A percentile compares a stretch with the other conserved stretches of the same genome.
These are phyloP conservation scores for Lactarius akahatsu DNA, from an alignment of 768 basidiomycete genomes.

Conservation along the genomic window DNA sequence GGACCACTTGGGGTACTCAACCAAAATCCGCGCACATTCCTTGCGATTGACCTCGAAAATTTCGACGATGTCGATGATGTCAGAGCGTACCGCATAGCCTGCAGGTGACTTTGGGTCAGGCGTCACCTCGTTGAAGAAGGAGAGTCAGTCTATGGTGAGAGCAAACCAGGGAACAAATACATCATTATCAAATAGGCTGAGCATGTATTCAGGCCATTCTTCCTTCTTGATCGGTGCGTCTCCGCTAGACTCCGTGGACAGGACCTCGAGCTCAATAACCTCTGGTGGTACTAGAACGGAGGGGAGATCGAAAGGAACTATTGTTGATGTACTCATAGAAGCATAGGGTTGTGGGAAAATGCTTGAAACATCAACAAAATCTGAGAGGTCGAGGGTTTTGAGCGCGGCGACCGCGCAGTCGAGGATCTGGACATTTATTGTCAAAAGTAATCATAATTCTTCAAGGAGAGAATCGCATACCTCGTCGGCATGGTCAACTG, in stretches of 20 bases:
- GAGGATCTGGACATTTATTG: slow-evolving; percentile 56
- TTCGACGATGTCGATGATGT: slow-evolving; percentile 73
- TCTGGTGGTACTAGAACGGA: slow-evolving; percentile 85
- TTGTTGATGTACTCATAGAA: slow-evolving; percentile 43
- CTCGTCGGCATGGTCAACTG: slow-evolving; percentile 59
- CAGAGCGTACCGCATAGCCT: slow-evolving; percentile 77
- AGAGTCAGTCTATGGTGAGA: slow-evolving; percentile 7
- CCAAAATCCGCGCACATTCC: slow-evolving; percentile 83
- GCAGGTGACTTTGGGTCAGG: slow-evolving; percentile 70
- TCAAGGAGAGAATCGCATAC: slow-evolving; percentile 38
- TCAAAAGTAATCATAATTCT: background rate
- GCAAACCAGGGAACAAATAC: slow-evolving; percentile 35
- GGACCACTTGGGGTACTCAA: slow-evolving; percentile 86
- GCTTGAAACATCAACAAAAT: slow-evolving; percentile 55
- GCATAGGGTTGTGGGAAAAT: slow-evolving; percentile 68
- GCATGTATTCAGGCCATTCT: slow-evolving; percentile 75
- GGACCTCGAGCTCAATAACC: slow-evolving; percentile 73
- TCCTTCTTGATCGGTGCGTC: slow-evolving; percentile 75
- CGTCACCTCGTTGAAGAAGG: slow-evolving; percentile 52
- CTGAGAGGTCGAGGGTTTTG: slow-evolving; percentile 55
- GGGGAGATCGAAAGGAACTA: slow-evolving; percentile 65
- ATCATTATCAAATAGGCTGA: slow-evolving; percentile 63
- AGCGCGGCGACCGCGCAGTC: slow-evolving; percentile 67
- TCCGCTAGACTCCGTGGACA: slow-evolving; percentile 67
- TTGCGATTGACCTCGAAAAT: slow-evolving; percentile 96